Evolutionary conservation across 805 yeast genomes (phyloP), one percentile per base, ranked within the genome.

Genomic region (Metschnikowia sp.): DNA sequence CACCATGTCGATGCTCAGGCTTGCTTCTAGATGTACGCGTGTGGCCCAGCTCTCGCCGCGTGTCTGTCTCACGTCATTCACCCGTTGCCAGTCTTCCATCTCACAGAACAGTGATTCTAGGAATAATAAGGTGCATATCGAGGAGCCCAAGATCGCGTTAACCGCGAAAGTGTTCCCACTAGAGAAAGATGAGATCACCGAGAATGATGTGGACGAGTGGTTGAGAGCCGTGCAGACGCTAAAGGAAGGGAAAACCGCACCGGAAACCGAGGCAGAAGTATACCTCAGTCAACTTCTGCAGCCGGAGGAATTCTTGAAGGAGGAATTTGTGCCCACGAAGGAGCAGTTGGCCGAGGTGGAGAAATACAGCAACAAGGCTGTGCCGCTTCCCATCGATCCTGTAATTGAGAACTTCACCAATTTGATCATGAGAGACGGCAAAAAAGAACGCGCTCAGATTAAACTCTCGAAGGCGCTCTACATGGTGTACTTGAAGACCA

Each of bases 381-480:
- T 88, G 30, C 96, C 96, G 28, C 60, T 71, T 28, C 73, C 75
- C 53, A 68, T 70, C 39, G 94, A 89, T 57, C 85, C 87, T n/a
- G 79, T 83, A 18, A 73, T 91, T 41, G 83, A 83, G 42, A 84
- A 86, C 57, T 80, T 94, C 60, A 84, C 88, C 45, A 90, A 90
- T 63, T 76, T 90, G 71, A 82, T 94, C 51, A 94, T 94, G 98
- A 82, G 88, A 62, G 84, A 88, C 62, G 99, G 99, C 37, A 83
- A 84, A 65, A 94, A 91, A 65, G 79, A 87, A 46, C 71, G 75
- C 42, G 97, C 98, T 0, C 84, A 84, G 62, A 84, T 78, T 57
- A 75, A 77, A 41, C 74, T 94, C 47, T 78, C 84, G 44, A 78
- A 84, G 61, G 96, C 97, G 0, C 74, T 94, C 43, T 90, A 91